These are phyloP conservation scores for Dioscorea alata DNA, from an alignment of 106 monocot species.

Conservation along the genomic window DNA sequence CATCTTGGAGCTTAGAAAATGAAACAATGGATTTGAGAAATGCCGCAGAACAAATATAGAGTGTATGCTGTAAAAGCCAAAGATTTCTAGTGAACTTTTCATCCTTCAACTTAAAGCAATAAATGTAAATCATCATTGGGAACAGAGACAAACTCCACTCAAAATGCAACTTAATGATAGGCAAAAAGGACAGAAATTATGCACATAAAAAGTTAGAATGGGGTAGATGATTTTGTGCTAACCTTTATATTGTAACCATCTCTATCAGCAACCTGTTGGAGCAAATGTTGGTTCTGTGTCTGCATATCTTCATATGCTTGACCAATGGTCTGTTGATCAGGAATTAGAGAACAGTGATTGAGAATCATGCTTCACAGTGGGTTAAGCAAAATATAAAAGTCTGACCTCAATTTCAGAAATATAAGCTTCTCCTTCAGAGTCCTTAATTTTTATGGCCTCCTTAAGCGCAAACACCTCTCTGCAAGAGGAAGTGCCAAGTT, in stretches of 20 bases:
- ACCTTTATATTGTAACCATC: slow-evolving; percentile 96
- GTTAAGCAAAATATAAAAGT: background rate
- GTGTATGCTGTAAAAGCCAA: no score
- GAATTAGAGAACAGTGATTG: background rate
- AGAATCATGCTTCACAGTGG: background rate
- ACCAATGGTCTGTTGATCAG: slow-evolving; percentile 72
- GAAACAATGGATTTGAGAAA: background rate
- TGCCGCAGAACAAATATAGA: no score
- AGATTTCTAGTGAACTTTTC: no score
- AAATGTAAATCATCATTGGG: no score
- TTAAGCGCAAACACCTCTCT: slow-evolving; percentile 74
- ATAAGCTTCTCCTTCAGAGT: slow-evolving; percentile 79
- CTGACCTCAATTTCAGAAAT: slow-evolving; percentile 94
- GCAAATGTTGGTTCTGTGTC: slow-evolving; percentile 80
- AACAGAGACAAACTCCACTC: no score
- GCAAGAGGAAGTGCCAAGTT: background rate
- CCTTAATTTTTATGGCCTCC: slow-evolving; percentile 93
- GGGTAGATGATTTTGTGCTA: background rate
- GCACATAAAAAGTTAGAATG: no score
- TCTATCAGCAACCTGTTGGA: slow-evolving; percentile 72
- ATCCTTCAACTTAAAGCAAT: no score
- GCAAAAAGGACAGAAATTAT: no score
- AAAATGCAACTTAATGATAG: no score
- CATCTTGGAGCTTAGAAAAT: background rate
- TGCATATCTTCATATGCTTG: slow-evolving; percentile 99